Percentiles rank a stretch among this genome's conserved stretches.
Conservation (phyloP, 768 basidiomycete genomes). For the Podaxis rugospora region DNA sequence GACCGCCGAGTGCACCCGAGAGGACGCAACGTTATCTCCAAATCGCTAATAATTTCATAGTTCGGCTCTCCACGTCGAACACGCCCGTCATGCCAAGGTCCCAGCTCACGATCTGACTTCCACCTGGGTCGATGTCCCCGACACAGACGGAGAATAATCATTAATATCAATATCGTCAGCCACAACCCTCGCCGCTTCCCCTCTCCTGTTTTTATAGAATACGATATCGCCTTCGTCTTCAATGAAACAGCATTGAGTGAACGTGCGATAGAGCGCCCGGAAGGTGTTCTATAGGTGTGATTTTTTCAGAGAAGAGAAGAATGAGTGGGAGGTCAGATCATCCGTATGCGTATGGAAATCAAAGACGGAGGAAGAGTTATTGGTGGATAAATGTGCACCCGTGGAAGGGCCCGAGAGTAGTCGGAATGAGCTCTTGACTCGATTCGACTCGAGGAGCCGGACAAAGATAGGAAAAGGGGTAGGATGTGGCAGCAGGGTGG, state of each 20-base stretch:
- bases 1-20: no score
- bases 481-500: background rate
- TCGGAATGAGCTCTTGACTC: background rate
- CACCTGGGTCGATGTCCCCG: background rate
- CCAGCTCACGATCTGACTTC: background rate
- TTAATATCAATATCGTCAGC: constrained; percentile 17
- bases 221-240: constrained; percentile 61
- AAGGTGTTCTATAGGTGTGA: constrained; percentile 41
- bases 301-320: background rate
- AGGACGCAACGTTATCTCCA: no score
- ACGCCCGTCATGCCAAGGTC: no score
- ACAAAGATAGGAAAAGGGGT: background rate
- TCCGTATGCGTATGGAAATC: background rate
- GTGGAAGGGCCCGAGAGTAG: background rate
- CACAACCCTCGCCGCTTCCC: constrained; percentile 33
- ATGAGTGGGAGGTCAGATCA: background rate
- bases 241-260: constrained; percentile 58
- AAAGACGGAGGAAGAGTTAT: background rate
- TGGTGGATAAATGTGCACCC: no score
- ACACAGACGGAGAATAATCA: background rate
- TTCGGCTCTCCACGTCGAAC: no score
- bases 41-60: no score
- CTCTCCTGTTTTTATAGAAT: constrained; percentile 55
- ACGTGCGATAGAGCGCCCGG: constrained; percentile 55
- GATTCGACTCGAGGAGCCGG: background rate